Conservation (phyloP, 2,329 filamentous ascomycete species). For the Podosphaera fusca region DNA sequence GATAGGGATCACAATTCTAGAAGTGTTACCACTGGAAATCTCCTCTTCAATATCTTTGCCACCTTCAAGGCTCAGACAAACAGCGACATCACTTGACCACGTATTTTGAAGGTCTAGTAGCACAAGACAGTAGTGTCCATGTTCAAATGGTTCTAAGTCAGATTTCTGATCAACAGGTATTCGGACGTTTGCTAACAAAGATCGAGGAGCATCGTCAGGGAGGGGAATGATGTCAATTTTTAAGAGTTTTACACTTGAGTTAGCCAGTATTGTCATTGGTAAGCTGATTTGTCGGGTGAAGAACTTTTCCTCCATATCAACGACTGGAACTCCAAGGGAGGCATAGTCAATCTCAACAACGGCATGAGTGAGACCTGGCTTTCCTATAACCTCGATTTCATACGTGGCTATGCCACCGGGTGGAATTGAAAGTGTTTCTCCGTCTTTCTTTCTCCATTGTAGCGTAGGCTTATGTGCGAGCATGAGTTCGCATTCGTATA, state of each 20-base stretch:
- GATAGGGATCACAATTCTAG: constrained; percentile 52
- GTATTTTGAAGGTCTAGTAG: constrained; percentile 71
- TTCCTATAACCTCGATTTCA: constrained; percentile 65
- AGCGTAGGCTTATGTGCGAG: constrained; percentile 52
- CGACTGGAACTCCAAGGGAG: constrained; percentile 45
- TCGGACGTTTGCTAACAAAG: constrained; percentile 27
- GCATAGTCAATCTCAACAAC: constrained; percentile 73
- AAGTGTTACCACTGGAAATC: constrained; percentile 45
- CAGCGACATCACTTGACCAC: constrained; percentile 59
- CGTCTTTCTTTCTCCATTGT: constrained; percentile 27
- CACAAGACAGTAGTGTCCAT: constrained; percentile 52
- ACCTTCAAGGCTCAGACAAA: constrained; percentile 28
- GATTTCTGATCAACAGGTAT: constrained; percentile 7
- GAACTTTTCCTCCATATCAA: constrained; percentile 48
- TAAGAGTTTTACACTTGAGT: constrained; percentile 65
- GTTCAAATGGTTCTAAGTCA: constrained; percentile 14
- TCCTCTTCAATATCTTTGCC: constrained; percentile 20
- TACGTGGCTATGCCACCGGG: constrained; percentile 48
- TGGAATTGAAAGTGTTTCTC: constrained; percentile 33
- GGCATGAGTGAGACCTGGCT: constrained; percentile 60
- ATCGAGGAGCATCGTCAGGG: constrained; percentile 37
- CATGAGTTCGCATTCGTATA: constrained; percentile 70
- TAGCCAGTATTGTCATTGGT: constrained; percentile 71
- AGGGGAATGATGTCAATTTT: constrained; percentile 61
- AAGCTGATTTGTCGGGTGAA: constrained; percentile 66